Percentiles rank a stretch among this genome's conserved stretches.
These are phyloP conservation scores for Nephelium lappaceum DNA, from an alignment of 345 rosid genomes.

Conservation along the genomic window DNA sequence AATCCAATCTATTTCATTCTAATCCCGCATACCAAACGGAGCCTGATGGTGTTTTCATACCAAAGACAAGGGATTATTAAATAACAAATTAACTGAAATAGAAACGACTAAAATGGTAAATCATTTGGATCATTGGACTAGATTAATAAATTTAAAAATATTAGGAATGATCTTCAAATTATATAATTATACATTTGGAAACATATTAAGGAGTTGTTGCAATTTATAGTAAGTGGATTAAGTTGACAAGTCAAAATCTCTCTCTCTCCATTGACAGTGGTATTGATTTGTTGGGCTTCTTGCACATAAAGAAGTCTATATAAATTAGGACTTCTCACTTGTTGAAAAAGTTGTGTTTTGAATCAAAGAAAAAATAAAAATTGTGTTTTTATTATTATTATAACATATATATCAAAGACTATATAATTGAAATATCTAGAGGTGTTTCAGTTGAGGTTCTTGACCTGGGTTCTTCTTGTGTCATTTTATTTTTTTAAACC, in stretches of 20 bases:
- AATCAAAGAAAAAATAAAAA: too few relatives aligned
- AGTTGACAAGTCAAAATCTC: not conserved
- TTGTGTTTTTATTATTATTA: not conserved
- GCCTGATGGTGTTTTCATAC: not conserved
- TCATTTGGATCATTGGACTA: not conserved
- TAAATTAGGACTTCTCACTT: not conserved
- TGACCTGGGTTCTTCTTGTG: slow-evolving; percentile 21
- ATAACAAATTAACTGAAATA: too few relatives aligned
- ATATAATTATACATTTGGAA: not conserved
- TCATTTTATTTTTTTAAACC: not conserved
- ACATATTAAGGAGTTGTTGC: not conserved
- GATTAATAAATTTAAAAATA: not conserved
- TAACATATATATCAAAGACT: not conserved
- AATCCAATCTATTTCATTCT: too few relatives aligned
- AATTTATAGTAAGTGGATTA: slow-evolving; percentile 12
- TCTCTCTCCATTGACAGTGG: not conserved
- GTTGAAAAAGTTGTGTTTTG: not conserved
- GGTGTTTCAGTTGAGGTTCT: slow-evolving; percentile 36
- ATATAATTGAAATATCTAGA: slow-evolving; percentile 11
- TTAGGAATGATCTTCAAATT: not conserved
- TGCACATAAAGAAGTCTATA: not conserved
- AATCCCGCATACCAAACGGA: too few relatives aligned
- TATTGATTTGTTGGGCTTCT: not conserved
- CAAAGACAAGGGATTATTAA: too few relatives aligned
- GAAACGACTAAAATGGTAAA: not conserved